A percentile compares a stretch with the other conserved stretches of the same genome.
These are phyloP conservation scores for Ramularia endophylla DNA, from an alignment of 2,329 filamentous ascomycete species.

Conservation along the genomic window DNA sequence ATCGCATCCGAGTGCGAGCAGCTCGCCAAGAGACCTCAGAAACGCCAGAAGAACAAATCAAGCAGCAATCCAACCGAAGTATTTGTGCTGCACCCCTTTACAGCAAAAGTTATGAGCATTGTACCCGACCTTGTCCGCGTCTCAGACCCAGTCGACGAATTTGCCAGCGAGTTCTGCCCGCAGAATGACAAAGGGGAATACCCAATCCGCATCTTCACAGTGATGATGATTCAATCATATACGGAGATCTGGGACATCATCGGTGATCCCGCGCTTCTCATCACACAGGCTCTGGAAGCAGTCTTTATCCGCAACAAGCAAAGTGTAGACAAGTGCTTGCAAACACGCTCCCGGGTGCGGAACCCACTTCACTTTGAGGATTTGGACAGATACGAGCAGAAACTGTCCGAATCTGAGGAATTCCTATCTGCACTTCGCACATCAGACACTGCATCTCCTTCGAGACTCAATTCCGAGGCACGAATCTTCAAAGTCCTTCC, in stretches of 20 bases:
- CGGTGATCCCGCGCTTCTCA: background rate
- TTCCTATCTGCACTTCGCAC: too few species aligned
- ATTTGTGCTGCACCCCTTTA: too few species aligned
- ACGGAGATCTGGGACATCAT: conserved; percentile 3
- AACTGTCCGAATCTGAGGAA: too few species aligned
- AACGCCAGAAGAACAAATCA: too few species aligned
- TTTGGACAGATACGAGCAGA: too few species aligned
- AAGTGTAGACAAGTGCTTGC: too few species aligned
- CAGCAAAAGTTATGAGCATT: background rate
- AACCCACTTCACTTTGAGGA: too few species aligned
- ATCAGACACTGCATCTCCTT: too few species aligned
- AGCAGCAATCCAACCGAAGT: too few species aligned
- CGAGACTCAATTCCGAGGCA: background rate
- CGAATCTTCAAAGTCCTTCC: conserved; percentile 1
- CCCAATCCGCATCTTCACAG: background rate
- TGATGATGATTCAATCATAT: background rate
- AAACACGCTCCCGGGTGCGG: too few species aligned
- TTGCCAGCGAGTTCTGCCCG: background rate
- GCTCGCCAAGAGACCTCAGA: too few species aligned
- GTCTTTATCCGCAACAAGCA: background rate
- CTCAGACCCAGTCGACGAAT: background rate
- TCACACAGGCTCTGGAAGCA: background rate
- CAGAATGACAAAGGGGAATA: background rate
- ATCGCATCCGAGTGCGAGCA: too few species aligned
- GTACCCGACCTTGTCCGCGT: background rate